Evolutionary conservation across 164 flowering plant genomes (phyloP), one percentile per base, ranked within the genome.

Genomic region (Umbellularia californica): DNA sequence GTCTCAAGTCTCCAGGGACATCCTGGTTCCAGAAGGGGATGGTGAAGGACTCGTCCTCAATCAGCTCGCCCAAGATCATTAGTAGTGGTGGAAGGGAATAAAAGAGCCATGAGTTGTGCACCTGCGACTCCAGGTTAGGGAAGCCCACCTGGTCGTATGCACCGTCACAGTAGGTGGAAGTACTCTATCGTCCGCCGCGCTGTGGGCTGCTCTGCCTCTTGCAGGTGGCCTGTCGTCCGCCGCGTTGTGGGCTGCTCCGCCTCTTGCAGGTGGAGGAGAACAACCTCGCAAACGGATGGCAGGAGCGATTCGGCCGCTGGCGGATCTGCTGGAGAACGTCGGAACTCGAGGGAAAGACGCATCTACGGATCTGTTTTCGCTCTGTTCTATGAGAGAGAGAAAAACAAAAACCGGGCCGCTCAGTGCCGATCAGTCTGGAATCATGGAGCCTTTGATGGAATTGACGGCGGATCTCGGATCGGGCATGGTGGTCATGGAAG

Each of bases 41-140:
- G 52, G 52, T 13, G 13, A 50, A 50, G 52, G 24, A 84, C 2
- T 90, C 90, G 51, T 90, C 95, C 11, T 64, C 83, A 7, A 90
- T 84, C 23, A 90, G 63, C 13, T 83, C 88, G 0, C 91, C 95
- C 35, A 88, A 58, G 10, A 90, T 85, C 35, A 28, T 81, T 88
- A 88, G 51, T 50, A 81, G 3, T 90, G 76, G 55, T 87, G 94
- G 71, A 79, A 90, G 0, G 94, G 94, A 50, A 85, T n/a, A 87
- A 77, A 90, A 90, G 0, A 86, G 86, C 94, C 94, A 88, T 0
- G 84, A 87, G 33, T 77, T 73, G 80, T 90, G 94, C 14, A 90
- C 84, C 75, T 89, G 87, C 11, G 87, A 68, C 2, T 88, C 87
- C 3, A 87, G 71, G 3, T 81, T 62, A 1, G 90, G 84, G 55